A percentile compares a stretch with the other conserved stretches of the same genome.
These are phyloP conservation scores for Camelina hispida DNA, from an alignment of 345 rosid genomes.

Conservation along the genomic window DNA sequence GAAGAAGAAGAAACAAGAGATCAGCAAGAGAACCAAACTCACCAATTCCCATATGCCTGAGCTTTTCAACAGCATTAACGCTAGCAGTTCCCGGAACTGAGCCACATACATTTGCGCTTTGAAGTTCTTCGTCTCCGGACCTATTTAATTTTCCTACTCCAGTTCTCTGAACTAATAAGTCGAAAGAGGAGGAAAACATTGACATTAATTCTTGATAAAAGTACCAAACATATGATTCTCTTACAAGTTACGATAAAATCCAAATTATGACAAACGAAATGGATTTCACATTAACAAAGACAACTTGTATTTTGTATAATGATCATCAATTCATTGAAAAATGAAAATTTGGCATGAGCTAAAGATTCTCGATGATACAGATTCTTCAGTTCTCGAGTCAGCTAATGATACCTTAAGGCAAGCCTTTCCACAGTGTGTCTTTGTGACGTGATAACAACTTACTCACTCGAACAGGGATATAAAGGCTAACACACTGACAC, in stretches of 20 bases:
- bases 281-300: background rate
- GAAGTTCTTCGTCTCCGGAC: too few species aligned
- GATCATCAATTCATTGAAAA: background rate
- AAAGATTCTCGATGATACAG: background rate
- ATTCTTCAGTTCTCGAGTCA: too few species aligned
- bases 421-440: too few species aligned
- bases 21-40: constrained; percentile 84
- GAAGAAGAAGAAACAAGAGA: constrained; percentile 81
- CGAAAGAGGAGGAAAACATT: background rate
- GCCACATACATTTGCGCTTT: background rate
- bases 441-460: too few species aligned
- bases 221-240: background rate
- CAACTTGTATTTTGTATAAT: background rate
- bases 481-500: too few species aligned
- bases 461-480: too few species aligned
- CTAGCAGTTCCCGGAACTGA: constrained; percentile 31
- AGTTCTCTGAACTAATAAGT: background rate
- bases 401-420: too few species aligned
- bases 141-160: too few species aligned
- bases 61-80: constrained; percentile 44
- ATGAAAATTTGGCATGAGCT: background rate
- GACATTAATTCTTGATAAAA: background rate
- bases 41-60: constrained; percentile 74
- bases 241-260: background rate
- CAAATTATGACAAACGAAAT: too few species aligned